Conservation (phyloP, 2,329 filamentous ascomycete species). For the Sporothrix euskadiensis region DNA sequence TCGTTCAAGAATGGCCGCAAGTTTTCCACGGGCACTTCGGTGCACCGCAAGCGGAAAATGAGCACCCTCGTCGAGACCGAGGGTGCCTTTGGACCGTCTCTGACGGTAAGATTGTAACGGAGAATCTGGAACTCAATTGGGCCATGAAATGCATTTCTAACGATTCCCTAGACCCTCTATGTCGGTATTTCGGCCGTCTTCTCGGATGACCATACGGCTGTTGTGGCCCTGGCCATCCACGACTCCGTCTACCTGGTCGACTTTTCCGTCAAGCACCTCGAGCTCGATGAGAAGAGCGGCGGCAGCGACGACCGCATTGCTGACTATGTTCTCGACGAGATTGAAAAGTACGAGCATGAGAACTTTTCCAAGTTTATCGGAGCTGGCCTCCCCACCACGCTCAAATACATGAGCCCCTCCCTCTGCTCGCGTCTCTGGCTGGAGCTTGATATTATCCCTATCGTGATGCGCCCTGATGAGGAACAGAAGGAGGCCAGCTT, state of each 20-base stretch:
- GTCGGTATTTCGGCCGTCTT: slow-evolving; percentile 62
- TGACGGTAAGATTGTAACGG: slow-evolving; percentile 45
- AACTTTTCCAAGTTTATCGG: slow-evolving; percentile 75
- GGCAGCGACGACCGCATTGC: slow-evolving; percentile 52
- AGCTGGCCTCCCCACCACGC: slow-evolving; percentile 63
- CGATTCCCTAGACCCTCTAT: slow-evolving; percentile 54
- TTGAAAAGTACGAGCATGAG: slow-evolving; percentile 61
- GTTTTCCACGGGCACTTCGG: slow-evolving; percentile 49
- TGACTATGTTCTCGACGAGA: slow-evolving; percentile 58
- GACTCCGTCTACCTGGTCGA: slow-evolving; percentile 75
- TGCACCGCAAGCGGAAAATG: slow-evolving; percentile 51
- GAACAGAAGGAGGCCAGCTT: slow-evolving; percentile 46
- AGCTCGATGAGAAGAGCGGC: slow-evolving; percentile 45
- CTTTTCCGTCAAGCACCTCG: slow-evolving; percentile 64
- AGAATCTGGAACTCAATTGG: background rate
- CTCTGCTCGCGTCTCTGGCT: slow-evolving; percentile 73
- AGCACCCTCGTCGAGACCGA: slow-evolving; percentile 48
- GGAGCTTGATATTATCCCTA: slow-evolving; percentile 72
- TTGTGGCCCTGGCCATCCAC: slow-evolving; percentile 68
- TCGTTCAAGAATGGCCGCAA: slow-evolving; percentile 37
- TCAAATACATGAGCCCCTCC: slow-evolving; percentile 61
- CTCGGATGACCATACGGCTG: slow-evolving; percentile 52
- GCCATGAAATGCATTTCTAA: background rate
- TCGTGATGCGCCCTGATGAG: slow-evolving; percentile 59
- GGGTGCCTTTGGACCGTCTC: slow-evolving; percentile 47